phyloP scores from a whole-genome alignment of 805 yeast genomes.

The Geotrichum ghanense region DNA sequence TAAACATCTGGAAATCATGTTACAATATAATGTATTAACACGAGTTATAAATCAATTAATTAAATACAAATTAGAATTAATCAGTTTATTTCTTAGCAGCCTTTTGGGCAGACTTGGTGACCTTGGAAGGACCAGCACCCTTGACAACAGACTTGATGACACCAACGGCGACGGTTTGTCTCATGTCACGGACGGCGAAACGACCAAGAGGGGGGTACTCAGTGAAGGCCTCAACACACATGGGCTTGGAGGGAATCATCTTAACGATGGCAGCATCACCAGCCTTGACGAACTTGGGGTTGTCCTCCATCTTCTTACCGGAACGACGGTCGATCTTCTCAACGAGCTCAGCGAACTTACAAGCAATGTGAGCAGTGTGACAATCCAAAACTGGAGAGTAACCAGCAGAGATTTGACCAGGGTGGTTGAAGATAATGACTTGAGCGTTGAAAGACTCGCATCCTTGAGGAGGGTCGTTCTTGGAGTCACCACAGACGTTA shows the following conservation, averaged over 20 bases:
- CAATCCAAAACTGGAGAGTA: slow-evolving; percentile 88
- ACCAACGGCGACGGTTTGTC: slow-evolving; percentile 99
- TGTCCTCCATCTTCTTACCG: slow-evolving; percentile 81
- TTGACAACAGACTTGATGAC: slow-evolving; percentile 89
- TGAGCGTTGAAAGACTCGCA: slow-evolving; percentile 75
- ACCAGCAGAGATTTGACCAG: slow-evolving; percentile 85
- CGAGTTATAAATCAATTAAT: no score
- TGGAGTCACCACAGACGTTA: slow-evolving; percentile 85
- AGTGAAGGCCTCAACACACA: slow-evolving; percentile 90
- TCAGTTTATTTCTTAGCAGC: slow-evolving; percentile 57
- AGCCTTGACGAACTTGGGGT: slow-evolving; percentile 88
- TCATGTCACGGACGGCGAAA: slow-evolving; percentile 98
- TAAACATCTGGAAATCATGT: no score
- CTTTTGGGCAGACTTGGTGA: slow-evolving; percentile 90
- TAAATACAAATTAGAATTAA: no score
- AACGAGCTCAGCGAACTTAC: slow-evolving; percentile 68
- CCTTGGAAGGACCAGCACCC: slow-evolving; percentile 74
- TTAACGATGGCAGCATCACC: slow-evolving; percentile 95
- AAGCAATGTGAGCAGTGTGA: slow-evolving; percentile 90
- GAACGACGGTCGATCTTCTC: slow-evolving; percentile 88
- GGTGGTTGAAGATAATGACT: slow-evolving; percentile 81
- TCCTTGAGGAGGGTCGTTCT: slow-evolving; percentile 79
- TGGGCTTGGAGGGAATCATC: slow-evolving; percentile 79
- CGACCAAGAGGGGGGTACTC: slow-evolving; percentile 97
- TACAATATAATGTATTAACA: no score